Evolutionary conservation across 2,329 filamentous ascomycete genomes (phyloP).

Genomic region (Albophoma yamanashiensis): DNA sequence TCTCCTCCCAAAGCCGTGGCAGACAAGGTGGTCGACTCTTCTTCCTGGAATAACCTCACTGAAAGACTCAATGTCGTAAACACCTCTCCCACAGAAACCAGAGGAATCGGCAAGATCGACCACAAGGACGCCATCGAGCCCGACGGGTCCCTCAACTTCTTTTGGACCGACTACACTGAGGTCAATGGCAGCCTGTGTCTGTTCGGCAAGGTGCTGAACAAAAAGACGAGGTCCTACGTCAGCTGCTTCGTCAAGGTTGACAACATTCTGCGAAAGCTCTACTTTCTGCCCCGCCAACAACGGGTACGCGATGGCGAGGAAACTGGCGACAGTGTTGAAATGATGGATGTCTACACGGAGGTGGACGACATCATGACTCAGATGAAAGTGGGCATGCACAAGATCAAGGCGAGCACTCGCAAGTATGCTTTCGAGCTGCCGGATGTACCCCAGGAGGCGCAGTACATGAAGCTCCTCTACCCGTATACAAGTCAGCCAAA

Average conservation of each 20-base stretch:
- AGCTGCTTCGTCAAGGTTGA: conserved; percentile 96
- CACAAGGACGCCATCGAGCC: conserved; percentile 82
- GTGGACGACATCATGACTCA: conserved; percentile 81
- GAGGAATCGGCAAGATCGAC: conserved; percentile 67
- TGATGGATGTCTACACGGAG: conserved; percentile 84
- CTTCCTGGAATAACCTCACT: conserved; percentile 81
- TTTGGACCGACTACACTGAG: conserved; percentile 95
- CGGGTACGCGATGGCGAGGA: conserved; percentile 47
- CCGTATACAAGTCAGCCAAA: conserved; percentile 63
- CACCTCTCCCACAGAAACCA: conserved; percentile 54
- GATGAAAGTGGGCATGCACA: conserved; percentile 78
- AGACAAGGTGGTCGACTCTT: conserved; percentile 58
- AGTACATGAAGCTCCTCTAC: conserved; percentile 94
- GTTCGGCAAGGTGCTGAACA: conserved; percentile 93
- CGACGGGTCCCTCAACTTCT: conserved; percentile 85
- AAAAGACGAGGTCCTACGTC: conserved; percentile 64
- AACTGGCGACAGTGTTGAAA: conserved; percentile 68
- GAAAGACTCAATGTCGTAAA: conserved; percentile 77
- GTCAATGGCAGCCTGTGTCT: conserved; percentile 84
- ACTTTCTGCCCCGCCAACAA: conserved; percentile 73
- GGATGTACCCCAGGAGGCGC: conserved; percentile 74
- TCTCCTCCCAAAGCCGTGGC: conserved; percentile 53
- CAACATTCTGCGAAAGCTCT: conserved; percentile 86
- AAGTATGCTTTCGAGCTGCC: conserved; percentile 95
- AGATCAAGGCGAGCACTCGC: conserved; percentile 79